Evolutionary conservation across 2,329 filamentous ascomycete species (phyloP), one percentile per base, ranked within the genome.

Genomic region (Chrysoporthe austroafricana): DNA sequence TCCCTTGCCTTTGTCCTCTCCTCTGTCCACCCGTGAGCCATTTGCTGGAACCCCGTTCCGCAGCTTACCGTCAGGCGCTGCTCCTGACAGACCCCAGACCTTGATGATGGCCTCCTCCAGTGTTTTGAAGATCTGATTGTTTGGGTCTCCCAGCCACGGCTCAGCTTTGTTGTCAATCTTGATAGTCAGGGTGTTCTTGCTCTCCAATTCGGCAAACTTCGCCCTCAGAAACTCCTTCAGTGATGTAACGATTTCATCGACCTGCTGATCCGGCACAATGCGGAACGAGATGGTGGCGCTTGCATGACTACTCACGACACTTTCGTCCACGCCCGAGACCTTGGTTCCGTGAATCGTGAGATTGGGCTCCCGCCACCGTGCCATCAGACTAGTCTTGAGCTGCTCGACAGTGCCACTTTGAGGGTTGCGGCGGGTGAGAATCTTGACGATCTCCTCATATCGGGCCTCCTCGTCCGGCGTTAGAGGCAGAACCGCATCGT

Each of bases 311-410:
- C 95, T 96, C 69, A 99, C 97, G 39, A 98, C 89, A 60, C 94
- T 96, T 1, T 94, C 93, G 73, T 96, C 96, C 0, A 93, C 94
- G 0, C 95, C 95, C 0, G 94, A 97, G 0, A 95, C 94, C 74
- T 96, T 93, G 78, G 98, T 94, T 8, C 93, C 88, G 79, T 99
- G 96, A 56, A 98, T 92, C 0, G 96, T 98, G 63, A 99, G 83
- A 62, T 96, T 97, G 0, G 96, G 94, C 75, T 98, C 94, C 32
- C 96, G 90, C 96, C 96, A 99, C 66, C 94, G 88, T 13, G 94
- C 92, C 91, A 97, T 97, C 6, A 99, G 85, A 2, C 91, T 94
- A 48, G 89, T 85, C 69, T 95, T 94, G 59, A 98, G 87, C n/a
- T 86, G 86, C 7, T 91, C 86, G 0, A 90, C 84, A 1, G 86